Evolutionary conservation across 2,329 filamentous ascomycete genomes (phyloP).

Genomic region (Colletotrichum gloeosporioides): DNA sequence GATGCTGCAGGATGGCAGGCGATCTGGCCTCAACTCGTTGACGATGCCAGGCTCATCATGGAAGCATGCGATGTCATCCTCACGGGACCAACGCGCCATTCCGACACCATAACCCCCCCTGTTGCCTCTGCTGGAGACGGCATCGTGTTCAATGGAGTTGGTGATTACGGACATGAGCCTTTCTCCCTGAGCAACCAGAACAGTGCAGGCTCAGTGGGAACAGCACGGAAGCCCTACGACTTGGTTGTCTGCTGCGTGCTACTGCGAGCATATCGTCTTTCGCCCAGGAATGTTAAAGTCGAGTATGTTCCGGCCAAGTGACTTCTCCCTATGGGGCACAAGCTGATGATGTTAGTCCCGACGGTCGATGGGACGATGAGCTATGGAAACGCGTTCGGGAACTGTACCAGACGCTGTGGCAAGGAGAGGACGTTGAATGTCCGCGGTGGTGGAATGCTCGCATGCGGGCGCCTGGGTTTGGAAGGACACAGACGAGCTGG

Average conservation of each 20-base stretch:
- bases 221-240: not conserved
- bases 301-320: not conserved
- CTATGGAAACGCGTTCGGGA: not conserved
- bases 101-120: not conserved
- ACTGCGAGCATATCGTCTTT: not conserved
- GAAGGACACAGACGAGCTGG: not conserved
- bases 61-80: not conserved
- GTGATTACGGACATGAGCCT: not conserved
- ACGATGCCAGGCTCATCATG: not conserved
- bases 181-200: not conserved
- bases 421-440: not conserved
- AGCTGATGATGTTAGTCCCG: not conserved
- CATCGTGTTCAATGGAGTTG: not conserved
- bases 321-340: not conserved
- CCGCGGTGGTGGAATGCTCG: not conserved
- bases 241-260: not conserved
- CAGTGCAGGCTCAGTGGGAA: not conserved
- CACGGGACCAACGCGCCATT: not conserved
- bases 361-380: not conserved
- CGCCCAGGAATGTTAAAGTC: not conserved
- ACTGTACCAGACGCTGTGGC: not conserved
- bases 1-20: not conserved
- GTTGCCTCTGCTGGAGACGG: not conserved
- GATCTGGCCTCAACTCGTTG: not conserved
- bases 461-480: not conserved